Percentiles rank a stretch among this genome's conserved stretches.
phyloP scores from a whole-genome alignment of 1,284 basidiomycete species.

The Vanrija sp. region DNA sequence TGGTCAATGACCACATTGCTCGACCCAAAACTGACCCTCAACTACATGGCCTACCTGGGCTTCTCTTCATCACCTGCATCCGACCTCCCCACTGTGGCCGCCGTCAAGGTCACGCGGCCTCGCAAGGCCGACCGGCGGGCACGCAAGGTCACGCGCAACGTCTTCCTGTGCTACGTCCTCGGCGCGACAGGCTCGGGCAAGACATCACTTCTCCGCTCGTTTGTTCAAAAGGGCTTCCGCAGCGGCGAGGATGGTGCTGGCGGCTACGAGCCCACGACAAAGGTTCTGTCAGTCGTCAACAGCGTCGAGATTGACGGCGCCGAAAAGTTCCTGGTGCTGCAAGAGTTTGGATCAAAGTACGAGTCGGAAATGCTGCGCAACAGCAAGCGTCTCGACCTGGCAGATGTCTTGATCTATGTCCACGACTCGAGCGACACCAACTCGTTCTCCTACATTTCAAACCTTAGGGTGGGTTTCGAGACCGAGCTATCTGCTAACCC shows the following conservation, averaged over 20 bases:
- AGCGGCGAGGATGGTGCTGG: conserved; percentile 27
- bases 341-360: conserved; percentile 95
- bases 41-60: conserved; percentile 81
- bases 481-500: background rate
- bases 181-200: conserved; percentile 96
- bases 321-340: conserved; percentile 93
- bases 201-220: conserved; percentile 77
- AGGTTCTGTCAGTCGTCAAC: conserved; percentile 87
- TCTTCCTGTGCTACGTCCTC: conserved; percentile 87
- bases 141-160: conserved; percentile 79
- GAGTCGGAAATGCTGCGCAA: conserved; percentile 87
- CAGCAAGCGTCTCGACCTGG: conserved; percentile 82
- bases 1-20: conserved; percentile 99
- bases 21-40: conserved; percentile 83
- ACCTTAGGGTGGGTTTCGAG: conserved; percentile 61
- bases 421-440: conserved; percentile 98
- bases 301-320: conserved; percentile 89
- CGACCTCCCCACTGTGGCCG: conserved; percentile 59
- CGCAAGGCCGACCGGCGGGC: conserved; percentile 81
- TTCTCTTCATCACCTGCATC: conserved; percentile 49
- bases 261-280: conserved; percentile 79
- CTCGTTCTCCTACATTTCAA: conserved; percentile 97
- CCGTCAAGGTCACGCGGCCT: conserved; percentile 73
- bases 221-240: conserved; percentile 70
- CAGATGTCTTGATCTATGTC: conserved; percentile 92